Percentiles rank a stretch among this genome's conserved stretches.
Evolutionary conservation across 495 filamentous ascomycete genomes (phyloP).

Genomic region (Xylaria palmicola): DNA sequence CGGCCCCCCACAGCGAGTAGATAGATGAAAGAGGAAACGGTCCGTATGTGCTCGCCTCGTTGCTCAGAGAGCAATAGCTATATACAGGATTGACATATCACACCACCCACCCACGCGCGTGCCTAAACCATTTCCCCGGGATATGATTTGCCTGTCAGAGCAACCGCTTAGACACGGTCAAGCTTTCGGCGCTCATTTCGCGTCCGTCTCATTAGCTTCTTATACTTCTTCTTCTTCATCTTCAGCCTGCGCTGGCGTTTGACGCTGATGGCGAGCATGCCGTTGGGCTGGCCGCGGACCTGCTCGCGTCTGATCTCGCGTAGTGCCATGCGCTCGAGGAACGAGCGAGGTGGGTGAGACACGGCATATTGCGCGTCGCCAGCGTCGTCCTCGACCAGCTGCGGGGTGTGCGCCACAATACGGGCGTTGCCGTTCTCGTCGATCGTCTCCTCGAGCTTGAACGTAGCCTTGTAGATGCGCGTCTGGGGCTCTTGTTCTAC

Average conservation of each 20-base stretch:
- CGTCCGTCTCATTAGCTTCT: conserved; percentile 95
- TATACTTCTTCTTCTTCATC: conserved; percentile 99
- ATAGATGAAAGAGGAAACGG: not conserved
- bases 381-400: conserved; percentile 44
- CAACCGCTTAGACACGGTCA: conserved; percentile 56
- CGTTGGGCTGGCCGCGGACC: conserved; percentile 35
- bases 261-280: conserved; percentile 74
- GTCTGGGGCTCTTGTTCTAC: conserved; percentile 42
- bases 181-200: conserved; percentile 85
- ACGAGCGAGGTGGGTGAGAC: conserved; percentile 34
- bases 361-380: not conserved
- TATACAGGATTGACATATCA: conserved; percentile 6
- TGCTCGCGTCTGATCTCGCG: conserved; percentile 51
- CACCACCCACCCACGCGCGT: too few species aligned
- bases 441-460: conserved; percentile 78
- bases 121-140: not conserved
- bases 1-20: not conserved
- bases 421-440: conserved; percentile 65
- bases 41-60: not conserved
- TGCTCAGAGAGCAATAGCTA: not conserved
- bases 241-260: conserved; percentile 83
- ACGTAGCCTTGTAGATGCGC: conserved; percentile 71
- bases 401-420: conserved; percentile 51
- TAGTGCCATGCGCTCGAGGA: conserved; percentile 51
- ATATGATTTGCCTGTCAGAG: not conserved